Percentiles rank a stretch among this genome's conserved stretches.
These are phyloP conservation scores for Hymenoscyphus salicellus DNA, from an alignment of 2,329 filamentous ascomycete species.

Conservation along the genomic window DNA sequence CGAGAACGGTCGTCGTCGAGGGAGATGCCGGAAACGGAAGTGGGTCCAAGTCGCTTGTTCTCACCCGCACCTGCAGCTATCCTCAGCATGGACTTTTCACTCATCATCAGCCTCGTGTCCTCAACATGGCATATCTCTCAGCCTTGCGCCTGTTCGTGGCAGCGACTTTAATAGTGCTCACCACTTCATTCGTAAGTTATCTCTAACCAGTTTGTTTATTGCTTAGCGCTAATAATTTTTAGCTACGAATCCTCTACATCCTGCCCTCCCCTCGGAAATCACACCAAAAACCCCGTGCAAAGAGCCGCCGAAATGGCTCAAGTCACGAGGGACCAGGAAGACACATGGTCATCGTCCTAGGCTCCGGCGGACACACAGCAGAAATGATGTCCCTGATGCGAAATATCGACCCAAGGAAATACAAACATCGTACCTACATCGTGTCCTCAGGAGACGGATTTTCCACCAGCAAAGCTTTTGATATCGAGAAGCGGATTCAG, in stretches of 20 bases:
- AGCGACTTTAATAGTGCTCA: slow-evolving; percentile 23
- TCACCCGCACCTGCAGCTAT: not conserved
- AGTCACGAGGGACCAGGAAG: slow-evolving; percentile 38
- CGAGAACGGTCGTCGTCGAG: too few species aligned
- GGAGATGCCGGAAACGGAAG: not conserved
- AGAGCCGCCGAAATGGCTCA: slow-evolving; percentile 11
- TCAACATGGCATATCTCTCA: slow-evolving; percentile 28
- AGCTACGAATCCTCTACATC: slow-evolving; percentile 35
- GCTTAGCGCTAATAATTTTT: slow-evolving; percentile 1
- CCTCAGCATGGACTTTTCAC: not conserved
- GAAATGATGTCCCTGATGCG: slow-evolving; percentile 88
- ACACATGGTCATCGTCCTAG: slow-evolving; percentile 77
- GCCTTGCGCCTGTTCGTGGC: slow-evolving; percentile 27
- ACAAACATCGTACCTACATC: slow-evolving; percentile 70
- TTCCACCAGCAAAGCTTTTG: slow-evolving; percentile 60
- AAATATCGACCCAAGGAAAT: slow-evolving; percentile 49
- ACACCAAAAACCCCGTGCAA: slow-evolving; percentile 9
- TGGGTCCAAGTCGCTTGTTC: not conserved
- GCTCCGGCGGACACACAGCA: slow-evolving; percentile 89
- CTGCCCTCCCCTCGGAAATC: slow-evolving; percentile 22
- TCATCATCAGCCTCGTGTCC: slow-evolving; percentile 23
- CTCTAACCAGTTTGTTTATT: not conserved
- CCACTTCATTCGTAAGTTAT: slow-evolving; percentile 30
- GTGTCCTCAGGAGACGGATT: slow-evolving; percentile 73
- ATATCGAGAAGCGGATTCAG: slow-evolving; percentile 55